Conservation (phyloP, 2,329 filamentous ascomycete species). For the Aspergillus ibericus region DNA sequence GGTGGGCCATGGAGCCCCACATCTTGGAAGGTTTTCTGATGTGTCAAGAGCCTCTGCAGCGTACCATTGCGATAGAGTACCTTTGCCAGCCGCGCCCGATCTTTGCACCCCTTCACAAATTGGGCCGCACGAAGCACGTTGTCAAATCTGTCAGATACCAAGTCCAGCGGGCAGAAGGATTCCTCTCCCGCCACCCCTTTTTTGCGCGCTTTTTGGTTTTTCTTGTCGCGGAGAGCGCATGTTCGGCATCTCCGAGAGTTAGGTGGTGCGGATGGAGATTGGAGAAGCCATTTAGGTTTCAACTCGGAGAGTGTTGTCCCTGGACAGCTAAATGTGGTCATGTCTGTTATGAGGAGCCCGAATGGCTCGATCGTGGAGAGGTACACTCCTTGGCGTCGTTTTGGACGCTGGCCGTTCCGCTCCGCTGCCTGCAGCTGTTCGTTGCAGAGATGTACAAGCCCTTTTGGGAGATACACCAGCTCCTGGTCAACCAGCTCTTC, state of each 20-base stretch:
- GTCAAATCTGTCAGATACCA: slow-evolving; percentile 52
- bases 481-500: slow-evolving; percentile 58
- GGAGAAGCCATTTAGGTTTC: slow-evolving; percentile 81
- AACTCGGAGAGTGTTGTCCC: slow-evolving; percentile 62
- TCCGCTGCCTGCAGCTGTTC: slow-evolving; percentile 54
- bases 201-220: slow-evolving; percentile 40
- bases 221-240: slow-evolving; percentile 62
- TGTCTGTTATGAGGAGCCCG: slow-evolving; percentile 73
- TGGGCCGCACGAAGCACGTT: slow-evolving; percentile 47
- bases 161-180: slow-evolving; percentile 65
- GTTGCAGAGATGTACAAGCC: slow-evolving; percentile 54
- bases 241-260: slow-evolving; percentile 68
- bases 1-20: slow-evolving; percentile 39
- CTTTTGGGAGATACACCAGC: slow-evolving; percentile 51
- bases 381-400: slow-evolving; percentile 53
- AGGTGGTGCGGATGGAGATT: slow-evolving; percentile 69
- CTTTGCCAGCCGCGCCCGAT: slow-evolving; percentile 38
- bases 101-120: slow-evolving; percentile 36
- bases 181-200: slow-evolving; percentile 28
- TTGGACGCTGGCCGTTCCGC: slow-evolving; percentile 41
- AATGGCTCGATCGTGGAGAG: slow-evolving; percentile 57
- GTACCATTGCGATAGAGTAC: slow-evolving; percentile 38
- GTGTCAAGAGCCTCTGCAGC: slow-evolving; percentile 34
- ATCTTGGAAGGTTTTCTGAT: slow-evolving; percentile 35
- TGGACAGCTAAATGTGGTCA: slow-evolving; percentile 52